These are phyloP conservation scores for Alloteropsis semialata DNA, from an alignment of 176 grass and related monocot species.

Conservation along the genomic window DNA sequence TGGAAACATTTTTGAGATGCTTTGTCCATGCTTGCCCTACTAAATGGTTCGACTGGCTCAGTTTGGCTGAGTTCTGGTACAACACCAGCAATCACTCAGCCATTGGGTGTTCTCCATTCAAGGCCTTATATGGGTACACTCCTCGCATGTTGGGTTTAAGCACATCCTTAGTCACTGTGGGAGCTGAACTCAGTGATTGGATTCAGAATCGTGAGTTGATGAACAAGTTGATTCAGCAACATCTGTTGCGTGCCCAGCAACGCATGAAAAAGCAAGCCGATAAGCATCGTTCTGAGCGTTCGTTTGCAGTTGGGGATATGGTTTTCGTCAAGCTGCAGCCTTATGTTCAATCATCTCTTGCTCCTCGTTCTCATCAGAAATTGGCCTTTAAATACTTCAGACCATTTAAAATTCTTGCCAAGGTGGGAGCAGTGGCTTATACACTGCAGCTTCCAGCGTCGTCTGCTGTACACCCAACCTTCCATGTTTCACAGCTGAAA, in stretches of 20 bases:
- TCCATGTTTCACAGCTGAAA: not conserved
- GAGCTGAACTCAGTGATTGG: no score
- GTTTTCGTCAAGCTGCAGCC: not conserved
- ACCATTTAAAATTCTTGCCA: rapidly evolving
- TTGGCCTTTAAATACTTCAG: not conserved
- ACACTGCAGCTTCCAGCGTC: not conserved
- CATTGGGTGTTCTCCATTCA: no score
- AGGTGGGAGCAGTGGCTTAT: not conserved
- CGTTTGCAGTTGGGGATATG: not conserved
- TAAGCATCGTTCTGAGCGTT: not conserved
- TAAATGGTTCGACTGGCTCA: no score
- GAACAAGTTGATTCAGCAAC: not conserved
- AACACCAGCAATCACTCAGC: no score
- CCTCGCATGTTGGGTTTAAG: no score
- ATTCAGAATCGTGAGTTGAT: not conserved
- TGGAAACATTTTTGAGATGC: no score
- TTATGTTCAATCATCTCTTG: not conserved
- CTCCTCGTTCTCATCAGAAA: not conserved
- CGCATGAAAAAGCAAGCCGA: not conserved
- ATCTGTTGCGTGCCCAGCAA: not conserved
- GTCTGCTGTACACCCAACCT: not conserved
- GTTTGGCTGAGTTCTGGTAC: no score
- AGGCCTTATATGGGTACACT: no score
- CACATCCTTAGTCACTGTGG: no score
- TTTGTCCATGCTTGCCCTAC: no score